Conservation (phyloP, 805 yeast species). For the Candida ficus region DNA sequence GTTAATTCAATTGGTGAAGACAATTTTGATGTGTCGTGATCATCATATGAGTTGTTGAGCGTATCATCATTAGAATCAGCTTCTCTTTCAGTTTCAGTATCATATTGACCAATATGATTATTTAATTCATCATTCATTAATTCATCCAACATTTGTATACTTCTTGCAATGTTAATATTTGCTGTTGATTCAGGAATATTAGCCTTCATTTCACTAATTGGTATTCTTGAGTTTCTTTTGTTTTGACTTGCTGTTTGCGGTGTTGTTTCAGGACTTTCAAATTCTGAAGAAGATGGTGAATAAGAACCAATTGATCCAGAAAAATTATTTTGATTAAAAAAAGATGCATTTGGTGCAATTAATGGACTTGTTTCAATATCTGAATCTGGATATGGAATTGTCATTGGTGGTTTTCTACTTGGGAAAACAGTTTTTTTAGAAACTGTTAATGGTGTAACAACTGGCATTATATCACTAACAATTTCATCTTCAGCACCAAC, state of each 20-base stretch:
- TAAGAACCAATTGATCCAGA: constrained; percentile 40
- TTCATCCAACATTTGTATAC: constrained; percentile 32
- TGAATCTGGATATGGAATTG: constrained; percentile 12
- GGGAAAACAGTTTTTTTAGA: constrained; percentile 11
- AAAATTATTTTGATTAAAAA: constrained; percentile 27
- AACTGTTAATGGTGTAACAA: constrained; percentile 19
- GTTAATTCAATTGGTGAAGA: constrained; percentile 21
- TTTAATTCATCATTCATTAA: constrained; percentile 24
- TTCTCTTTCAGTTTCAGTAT: constrained; percentile 10
- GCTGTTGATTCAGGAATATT: constrained; percentile 36
- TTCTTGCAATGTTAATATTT: constrained; percentile 35
- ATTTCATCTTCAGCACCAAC: constrained; percentile 18
- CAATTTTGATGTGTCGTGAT: constrained; percentile 11
- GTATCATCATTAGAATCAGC: constrained; percentile 10
- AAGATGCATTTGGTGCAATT: constrained; percentile 23
- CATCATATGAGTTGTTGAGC: constrained; percentile 8
- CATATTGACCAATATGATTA: not conserved
- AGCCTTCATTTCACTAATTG: constrained; percentile 18
- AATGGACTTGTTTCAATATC: constrained; percentile 20
- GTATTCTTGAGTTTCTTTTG: constrained; percentile 11
- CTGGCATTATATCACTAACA: constrained; percentile 17
- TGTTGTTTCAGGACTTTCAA: constrained; percentile 33
- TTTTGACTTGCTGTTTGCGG: constrained; percentile 17
- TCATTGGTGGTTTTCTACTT: not conserved
- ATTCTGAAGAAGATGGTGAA: constrained; percentile 41